Evolutionary conservation across 148 eudicot species (phyloP).

Genomic region (Rhododendron ferrugineum): DNA sequence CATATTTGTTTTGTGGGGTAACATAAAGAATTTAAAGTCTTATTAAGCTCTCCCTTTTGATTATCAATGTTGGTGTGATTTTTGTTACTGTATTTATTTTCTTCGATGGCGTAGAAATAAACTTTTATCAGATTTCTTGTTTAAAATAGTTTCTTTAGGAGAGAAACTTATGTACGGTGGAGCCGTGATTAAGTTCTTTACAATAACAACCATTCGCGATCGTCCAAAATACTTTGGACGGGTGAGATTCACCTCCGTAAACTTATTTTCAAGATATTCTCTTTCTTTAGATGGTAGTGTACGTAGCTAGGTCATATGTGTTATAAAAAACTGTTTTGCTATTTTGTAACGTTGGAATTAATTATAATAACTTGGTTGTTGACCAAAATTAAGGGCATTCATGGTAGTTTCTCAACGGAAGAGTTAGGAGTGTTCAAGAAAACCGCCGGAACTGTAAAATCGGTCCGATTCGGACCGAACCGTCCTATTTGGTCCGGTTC

Average conservation of each 20-base stretch:
- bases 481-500: no score
- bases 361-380: neutral
- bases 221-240: no score
- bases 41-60: neutral
- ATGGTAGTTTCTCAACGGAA: neutral
- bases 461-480: no score
- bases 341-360: neutral
- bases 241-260: no score
- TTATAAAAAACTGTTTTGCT: neutral
- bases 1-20: conserved; percentile 14
- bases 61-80: no score
- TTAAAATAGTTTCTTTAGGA: neutral
- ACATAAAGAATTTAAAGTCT: neutral
- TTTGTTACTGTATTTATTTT: neutral
- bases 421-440: no score
- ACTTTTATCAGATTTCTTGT: neutral
- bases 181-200: no score
- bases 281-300: neutral
- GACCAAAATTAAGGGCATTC: neutral
- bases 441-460: no score
- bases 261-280: no score
- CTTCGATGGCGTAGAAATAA: no score
- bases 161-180: no score
- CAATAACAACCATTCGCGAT: no score
- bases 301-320: neutral